Conservation (phyloP, 768 basidiomycete species). For the Russula griseocarnosa region DNA sequence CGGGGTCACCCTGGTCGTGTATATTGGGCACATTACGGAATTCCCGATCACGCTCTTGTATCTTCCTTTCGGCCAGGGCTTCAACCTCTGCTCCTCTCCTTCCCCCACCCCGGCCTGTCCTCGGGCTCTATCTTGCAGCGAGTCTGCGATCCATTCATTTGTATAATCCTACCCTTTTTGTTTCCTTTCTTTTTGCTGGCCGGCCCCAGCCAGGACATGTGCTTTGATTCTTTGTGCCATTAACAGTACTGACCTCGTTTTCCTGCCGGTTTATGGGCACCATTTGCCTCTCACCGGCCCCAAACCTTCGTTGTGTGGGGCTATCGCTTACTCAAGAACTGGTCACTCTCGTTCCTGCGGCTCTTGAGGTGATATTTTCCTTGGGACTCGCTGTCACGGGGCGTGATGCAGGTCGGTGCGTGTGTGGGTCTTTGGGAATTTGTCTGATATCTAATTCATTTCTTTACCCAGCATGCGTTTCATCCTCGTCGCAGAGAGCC, state of each 20-base stretch:
- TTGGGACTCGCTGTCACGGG: conserved; percentile 49
- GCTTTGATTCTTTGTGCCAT: conserved; percentile 28
- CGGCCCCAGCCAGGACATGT: conserved; percentile 39
- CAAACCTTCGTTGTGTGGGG: conserved; percentile 66
- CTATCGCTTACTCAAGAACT: conserved; percentile 46
- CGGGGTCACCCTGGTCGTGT: background rate
- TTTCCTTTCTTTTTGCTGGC: conserved; percentile 29
- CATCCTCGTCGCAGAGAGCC: conserved; percentile 59
- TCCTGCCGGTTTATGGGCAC: conserved; percentile 25
- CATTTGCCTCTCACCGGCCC: conserved; percentile 63
- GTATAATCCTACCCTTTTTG: background rate
- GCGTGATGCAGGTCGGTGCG: conserved; percentile 48
- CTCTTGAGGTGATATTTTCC: conserved; percentile 58
- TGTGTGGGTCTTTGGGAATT: conserved; percentile 17
- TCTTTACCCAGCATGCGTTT: conserved; percentile 46
- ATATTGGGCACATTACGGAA: background rate
- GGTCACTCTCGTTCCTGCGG: conserved; percentile 58
- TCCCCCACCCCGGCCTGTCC: background rate
- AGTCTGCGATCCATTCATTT: conserved; percentile 9
- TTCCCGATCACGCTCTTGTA: background rate
- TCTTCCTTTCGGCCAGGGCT: background rate
- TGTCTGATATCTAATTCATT: background rate
- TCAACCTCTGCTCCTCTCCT: background rate
- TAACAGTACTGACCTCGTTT: conserved; percentile 25
- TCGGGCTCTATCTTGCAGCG: background rate